A percentile compares a stretch with the other conserved stretches of the same genome.
These are phyloP conservation scores for Cladosporium cucumerinum DNA, from an alignment of 2,329 filamentous ascomycete genomes.

Conservation along the genomic window DNA sequence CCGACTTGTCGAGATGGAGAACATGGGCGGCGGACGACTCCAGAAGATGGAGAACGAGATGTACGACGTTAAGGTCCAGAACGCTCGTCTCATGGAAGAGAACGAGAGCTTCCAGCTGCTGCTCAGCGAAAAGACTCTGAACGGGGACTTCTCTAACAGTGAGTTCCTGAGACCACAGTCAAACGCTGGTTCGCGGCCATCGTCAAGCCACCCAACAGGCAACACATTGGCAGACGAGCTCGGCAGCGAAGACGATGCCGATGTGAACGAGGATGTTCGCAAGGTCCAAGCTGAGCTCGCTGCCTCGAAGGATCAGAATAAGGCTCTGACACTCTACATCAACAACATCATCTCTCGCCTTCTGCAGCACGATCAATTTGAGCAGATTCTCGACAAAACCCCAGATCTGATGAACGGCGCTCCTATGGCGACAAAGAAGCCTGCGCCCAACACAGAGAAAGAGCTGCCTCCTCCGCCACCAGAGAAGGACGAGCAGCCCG, in stretches of 20 bases:
- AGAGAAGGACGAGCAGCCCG: slow-evolving; percentile 41
- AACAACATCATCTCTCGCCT: slow-evolving; percentile 98
- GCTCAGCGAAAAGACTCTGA: slow-evolving; percentile 89
- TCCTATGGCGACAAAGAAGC: neutral
- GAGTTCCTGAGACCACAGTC: slow-evolving; percentile 25
- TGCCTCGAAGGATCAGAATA: slow-evolving; percentile 86
- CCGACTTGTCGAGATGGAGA: slow-evolving; percentile 91
- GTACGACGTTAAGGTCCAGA: slow-evolving; percentile 90
- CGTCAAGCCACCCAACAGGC: slow-evolving; percentile 36
- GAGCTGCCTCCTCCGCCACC: slow-evolving; percentile 67
- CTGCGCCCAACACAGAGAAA: slow-evolving; percentile 61
- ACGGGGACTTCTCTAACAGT: slow-evolving; percentile 68
- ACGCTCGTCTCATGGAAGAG: slow-evolving; percentile 94
- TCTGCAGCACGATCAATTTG: slow-evolving; percentile 89
- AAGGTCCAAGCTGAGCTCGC: slow-evolving; percentile 76
- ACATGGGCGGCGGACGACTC: slow-evolving; percentile 80
- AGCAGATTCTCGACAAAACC: slow-evolving; percentile 84
- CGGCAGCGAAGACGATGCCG: slow-evolving; percentile 59
- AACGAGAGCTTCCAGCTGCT: slow-evolving; percentile 97
- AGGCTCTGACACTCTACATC: slow-evolving; percentile 94
- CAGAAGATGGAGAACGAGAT: slow-evolving; percentile 87
- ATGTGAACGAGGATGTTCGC: slow-evolving; percentile 59
- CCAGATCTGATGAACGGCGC: slow-evolving; percentile 44
- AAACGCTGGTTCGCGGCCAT: slow-evolving; percentile 53
- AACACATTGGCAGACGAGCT: slow-evolving; percentile 85